Evolutionary conservation across 1,284 basidiomycete genomes (phyloP).

Genomic region (Austroboletus niveus): DNA sequence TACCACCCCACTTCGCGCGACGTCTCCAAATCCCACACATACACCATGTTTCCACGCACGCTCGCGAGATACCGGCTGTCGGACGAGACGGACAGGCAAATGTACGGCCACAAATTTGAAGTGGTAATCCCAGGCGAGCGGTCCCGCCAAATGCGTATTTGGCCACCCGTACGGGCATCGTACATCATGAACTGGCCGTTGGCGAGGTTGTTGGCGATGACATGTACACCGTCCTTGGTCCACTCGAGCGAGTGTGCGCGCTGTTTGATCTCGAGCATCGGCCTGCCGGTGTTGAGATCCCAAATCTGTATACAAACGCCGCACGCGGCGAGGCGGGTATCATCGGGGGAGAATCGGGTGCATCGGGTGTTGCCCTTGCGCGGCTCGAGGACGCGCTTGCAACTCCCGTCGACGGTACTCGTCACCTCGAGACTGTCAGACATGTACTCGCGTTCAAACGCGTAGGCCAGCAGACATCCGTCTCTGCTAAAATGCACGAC

Average conservation of each 20-base stretch:
- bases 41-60: slow-evolving; percentile 20
- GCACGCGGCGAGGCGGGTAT: slow-evolving; percentile 23
- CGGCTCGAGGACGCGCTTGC: slow-evolving; percentile 21
- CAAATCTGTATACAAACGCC: slow-evolving; percentile 26
- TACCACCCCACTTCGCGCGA: slow-evolving; percentile 18
- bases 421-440: slow-evolving; percentile 25
- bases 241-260: slow-evolving; percentile 25
- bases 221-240: slow-evolving; percentile 22
- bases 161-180: slow-evolving; percentile 16
- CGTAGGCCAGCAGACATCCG: slow-evolving; percentile 19
- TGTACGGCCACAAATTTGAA: slow-evolving; percentile 21
- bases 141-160: slow-evolving; percentile 25
- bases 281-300: slow-evolving; percentile 17
- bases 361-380: slow-evolving; percentile 26
- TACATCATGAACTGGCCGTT: slow-evolving; percentile 28
- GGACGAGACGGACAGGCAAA: slow-evolving; percentile 25
- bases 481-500: slow-evolving; percentile 26
- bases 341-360: slow-evolving; percentile 28
- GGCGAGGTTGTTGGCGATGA: slow-evolving; percentile 23
- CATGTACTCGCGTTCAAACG: slow-evolving; percentile 28
- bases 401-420: slow-evolving; percentile 8
- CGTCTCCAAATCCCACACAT: slow-evolving; percentile 19
- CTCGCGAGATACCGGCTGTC: slow-evolving; percentile 17
- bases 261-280: slow-evolving; percentile 27
- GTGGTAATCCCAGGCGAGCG: slow-evolving; percentile 1